Base-by-base conservation (phyloP, 2,329 filamentous ascomycete species). In the Tetracladium maxilliforme region DNA sequence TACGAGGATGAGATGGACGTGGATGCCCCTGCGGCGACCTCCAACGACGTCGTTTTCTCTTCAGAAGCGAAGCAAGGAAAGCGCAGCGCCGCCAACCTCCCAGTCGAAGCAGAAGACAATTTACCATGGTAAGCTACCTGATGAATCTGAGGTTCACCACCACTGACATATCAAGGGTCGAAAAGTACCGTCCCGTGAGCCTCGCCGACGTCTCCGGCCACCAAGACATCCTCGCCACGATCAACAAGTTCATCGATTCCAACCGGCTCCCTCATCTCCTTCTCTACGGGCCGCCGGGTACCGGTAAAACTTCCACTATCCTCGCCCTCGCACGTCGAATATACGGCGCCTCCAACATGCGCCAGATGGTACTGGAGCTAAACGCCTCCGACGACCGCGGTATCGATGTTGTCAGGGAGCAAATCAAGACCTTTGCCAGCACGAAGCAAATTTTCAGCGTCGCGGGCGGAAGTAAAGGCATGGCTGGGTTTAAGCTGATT, bases 351-450 rank as follows among this genome's bases (percentile, higher is more conserved):
- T 77, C 81, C 35, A 94, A 95, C 51, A 78, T 94, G 74, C 76
- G 87, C 11, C 90, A 98, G 52, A 95, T 98, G 84, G 90, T 98
- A 11, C 69, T 98, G 17, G 90, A 98, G 54, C 70, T 98, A 36
- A 98, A 98, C 48, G 90, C 90, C 20, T 93, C 84, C 24, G 90
- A 98, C 47, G 90, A 98, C 50, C 70, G 90, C 52, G 90, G 90
- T 44, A 98, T 98, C 49, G 90, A 98, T 37, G 90, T 98, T 3
- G 90, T 98, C 29, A 71, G 86, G 37, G 90, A 98, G 56, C 90
- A 98, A 54, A 98, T 98, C 68, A 98, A 95, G 64, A 98, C 90
- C 0, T 98, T 98, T 55, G 87, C 83, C 20, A 92, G 81, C 39
- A 98, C 90, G 6, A 94, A 92, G 52, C 90, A 98, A 47, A 98